Evolutionary conservation across 345 rosid genomes (phyloP), one percentile per base, ranked within the genome.

Genomic region (Microcos paniculata): DNA sequence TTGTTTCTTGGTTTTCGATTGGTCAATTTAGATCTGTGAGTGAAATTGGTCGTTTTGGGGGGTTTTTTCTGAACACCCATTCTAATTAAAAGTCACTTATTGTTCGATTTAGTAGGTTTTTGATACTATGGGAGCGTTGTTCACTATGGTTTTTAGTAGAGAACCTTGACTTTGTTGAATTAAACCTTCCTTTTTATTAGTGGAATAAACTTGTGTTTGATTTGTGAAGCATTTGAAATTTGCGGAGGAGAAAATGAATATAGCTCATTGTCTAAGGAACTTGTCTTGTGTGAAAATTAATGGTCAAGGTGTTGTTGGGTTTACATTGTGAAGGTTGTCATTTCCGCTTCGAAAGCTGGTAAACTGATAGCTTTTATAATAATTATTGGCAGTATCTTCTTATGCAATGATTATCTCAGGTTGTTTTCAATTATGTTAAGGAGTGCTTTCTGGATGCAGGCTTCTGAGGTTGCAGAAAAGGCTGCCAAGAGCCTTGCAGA

Each of bases 401-500:
- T 30, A 18, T 59, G 33, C 9, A 53, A 19, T 62, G 66, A 45
- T 24, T 28, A 33, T 45, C 48, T 10, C 33, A 69, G 57, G 68
- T 24, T 19, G 11, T 71, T 51, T 57, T 42, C 23, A 30, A 28
- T 52, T 13, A 49, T 76, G 24, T 71, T 73, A 66, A 56, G 61
- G 38, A 13, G 14, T 84, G 62, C 40, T 53, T 74, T 80, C 14
- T 79, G 56, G 48, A 40, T 85, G 79, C 87, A 93, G 99, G 97
- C 99, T 82, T 87, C 90, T 42, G 94, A 78, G 52, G 97, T 74
- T 82, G 97, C 95, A 0, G 94, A 92, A 84, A 89, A 84, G 78
- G 97, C 99, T 10, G 97, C 97, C 1, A 93, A 90, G 87, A 89
- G 88, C 82, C 65, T 96, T 81, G 79, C 90, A 3, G 97, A 94